These are phyloP conservation scores for Priceomyces haplophilus DNA, from an alignment of 805 yeast genomes.

Conservation along the genomic window DNA sequence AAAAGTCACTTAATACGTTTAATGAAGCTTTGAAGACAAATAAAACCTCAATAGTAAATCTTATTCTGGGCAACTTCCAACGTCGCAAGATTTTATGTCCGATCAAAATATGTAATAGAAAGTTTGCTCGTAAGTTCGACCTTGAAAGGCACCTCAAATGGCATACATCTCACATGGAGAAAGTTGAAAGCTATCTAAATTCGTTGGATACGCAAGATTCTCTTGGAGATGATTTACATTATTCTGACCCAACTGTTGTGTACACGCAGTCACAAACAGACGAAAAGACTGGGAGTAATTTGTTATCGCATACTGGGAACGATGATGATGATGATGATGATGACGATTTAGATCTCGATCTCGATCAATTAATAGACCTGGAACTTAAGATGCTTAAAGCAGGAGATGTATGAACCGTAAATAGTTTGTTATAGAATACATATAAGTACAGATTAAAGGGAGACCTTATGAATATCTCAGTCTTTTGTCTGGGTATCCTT, in stretches of 20 bases:
- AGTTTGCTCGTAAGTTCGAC: slow-evolving; percentile 50
- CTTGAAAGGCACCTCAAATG: slow-evolving; percentile 49
- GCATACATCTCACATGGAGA: slow-evolving; percentile 41
- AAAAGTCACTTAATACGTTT: slow-evolving; percentile 17
- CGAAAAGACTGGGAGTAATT: background rate
- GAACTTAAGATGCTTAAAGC: slow-evolving; percentile 20
- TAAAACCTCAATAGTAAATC: slow-evolving; percentile 28
- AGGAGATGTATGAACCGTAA: slow-evolving; percentile 10
- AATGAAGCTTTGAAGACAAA: slow-evolving; percentile 14
- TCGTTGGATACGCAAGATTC: slow-evolving; percentile 16
- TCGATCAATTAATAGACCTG: slow-evolving; percentile 23
- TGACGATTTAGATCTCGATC: slow-evolving; percentile 17
- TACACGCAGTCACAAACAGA: background rate
- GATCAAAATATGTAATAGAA: slow-evolving; percentile 48
- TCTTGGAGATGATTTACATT: slow-evolving; percentile 1
- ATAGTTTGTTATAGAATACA: slow-evolving; percentile 1
- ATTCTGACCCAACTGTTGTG: background rate
- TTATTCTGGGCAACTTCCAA: slow-evolving; percentile 37
- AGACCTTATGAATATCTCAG: slow-evolving; percentile 19
- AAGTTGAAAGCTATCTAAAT: slow-evolving; percentile 27
- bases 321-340: slow-evolving; percentile 7
- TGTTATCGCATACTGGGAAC: background rate
- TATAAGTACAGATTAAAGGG: background rate
- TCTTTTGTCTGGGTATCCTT: slow-evolving; percentile 27
- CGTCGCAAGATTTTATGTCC: slow-evolving; percentile 44